A percentile compares a stretch with the other conserved stretches of the same genome.
Evolutionary conservation across 2,329 filamentous ascomycete genomes (phyloP).

Genomic region (Diaporthe sp.): DNA sequence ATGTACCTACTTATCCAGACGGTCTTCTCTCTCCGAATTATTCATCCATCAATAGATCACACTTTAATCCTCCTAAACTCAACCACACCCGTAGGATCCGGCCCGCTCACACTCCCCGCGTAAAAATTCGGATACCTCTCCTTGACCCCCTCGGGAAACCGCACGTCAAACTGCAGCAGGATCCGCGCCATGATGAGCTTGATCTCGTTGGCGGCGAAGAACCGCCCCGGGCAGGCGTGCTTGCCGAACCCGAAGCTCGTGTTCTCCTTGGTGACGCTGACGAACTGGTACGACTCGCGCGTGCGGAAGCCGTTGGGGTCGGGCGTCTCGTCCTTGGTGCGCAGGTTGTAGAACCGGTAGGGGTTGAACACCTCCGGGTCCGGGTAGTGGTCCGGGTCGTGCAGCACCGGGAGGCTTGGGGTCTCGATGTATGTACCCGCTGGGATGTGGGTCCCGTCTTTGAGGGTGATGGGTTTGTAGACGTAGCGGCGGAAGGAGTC

Average conservation of each 20-base stretch:
- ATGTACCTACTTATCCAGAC: neutral
- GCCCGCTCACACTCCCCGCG: constrained; percentile 19
- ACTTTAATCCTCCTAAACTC: constrained; percentile 22
- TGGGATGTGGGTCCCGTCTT: constrained; percentile 61
- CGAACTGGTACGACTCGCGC: constrained; percentile 52
- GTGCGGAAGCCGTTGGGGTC: constrained; percentile 46
- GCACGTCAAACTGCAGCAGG: constrained; percentile 42
- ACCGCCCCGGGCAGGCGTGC: constrained; percentile 50
- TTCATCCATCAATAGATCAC: neutral
- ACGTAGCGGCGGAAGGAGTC: constrained; percentile 61
- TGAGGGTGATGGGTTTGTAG: constrained; percentile 60
- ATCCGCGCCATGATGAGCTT: constrained; percentile 43
- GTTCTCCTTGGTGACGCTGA: constrained; percentile 48
- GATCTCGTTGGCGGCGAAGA: constrained; percentile 46
- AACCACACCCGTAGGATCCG: constrained; percentile 20
- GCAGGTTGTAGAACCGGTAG: constrained; percentile 50
- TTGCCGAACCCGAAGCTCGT: constrained; percentile 51
- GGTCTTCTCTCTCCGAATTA: neutral
- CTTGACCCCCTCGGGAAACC: constrained; percentile 1
- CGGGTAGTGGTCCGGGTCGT: constrained; percentile 50
- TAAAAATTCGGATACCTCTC: constrained; percentile 35
- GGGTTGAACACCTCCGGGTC: constrained; percentile 51
- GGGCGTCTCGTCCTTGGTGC: constrained; percentile 40
- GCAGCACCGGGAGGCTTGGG: constrained; percentile 50
- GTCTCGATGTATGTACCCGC: constrained; percentile 53